Evolutionary conservation across 345 rosid genomes (phyloP).

Genomic region (Excoecaria agallocha): DNA sequence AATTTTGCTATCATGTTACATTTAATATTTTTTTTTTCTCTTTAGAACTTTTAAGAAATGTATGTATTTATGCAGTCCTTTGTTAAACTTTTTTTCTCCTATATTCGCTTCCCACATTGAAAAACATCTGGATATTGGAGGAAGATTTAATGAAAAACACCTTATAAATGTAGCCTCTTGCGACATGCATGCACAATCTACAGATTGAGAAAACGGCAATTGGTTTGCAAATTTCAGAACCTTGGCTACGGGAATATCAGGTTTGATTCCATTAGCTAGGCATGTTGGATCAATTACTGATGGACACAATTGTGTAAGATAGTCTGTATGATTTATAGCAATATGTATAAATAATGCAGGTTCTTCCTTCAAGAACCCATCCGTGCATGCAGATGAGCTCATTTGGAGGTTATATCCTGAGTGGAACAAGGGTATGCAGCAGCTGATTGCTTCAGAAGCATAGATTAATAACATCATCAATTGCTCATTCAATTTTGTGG

Average conservation of each 20-base stretch:
- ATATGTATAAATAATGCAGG: slow-evolving; percentile 37
- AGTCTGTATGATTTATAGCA: no score
- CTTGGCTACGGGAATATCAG: slow-evolving; percentile 96
- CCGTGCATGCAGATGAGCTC: slow-evolving; percentile 93
- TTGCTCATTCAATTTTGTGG: not conserved
- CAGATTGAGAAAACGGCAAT: slow-evolving; percentile 81
- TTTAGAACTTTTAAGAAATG: no score
- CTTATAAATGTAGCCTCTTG: slow-evolving; percentile 56
- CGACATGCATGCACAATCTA: slow-evolving; percentile 84
- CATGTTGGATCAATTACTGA: not conserved
- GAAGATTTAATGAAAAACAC: not conserved
- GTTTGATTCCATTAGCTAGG: slow-evolving; percentile 23
- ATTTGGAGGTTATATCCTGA: slow-evolving; percentile 78
- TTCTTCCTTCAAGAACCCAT: slow-evolving; percentile 90
- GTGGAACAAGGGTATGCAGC: slow-evolving; percentile 61
- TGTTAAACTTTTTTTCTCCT: not conserved
- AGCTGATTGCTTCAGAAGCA: slow-evolving; percentile 7
- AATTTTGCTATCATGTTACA: no score
- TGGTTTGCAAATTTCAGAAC: slow-evolving; percentile 83
- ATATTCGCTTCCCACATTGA: not conserved
- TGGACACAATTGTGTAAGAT: not conserved
- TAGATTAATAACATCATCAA: not conserved
- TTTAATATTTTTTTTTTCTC: no score
- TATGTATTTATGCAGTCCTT: no score
- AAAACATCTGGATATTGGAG: not conserved